Percentiles rank a stretch among this genome's conserved stretches.
These are phyloP conservation scores for Blastobotrys robertii DNA, from an alignment of 805 yeast species.

Conservation along the genomic window DNA sequence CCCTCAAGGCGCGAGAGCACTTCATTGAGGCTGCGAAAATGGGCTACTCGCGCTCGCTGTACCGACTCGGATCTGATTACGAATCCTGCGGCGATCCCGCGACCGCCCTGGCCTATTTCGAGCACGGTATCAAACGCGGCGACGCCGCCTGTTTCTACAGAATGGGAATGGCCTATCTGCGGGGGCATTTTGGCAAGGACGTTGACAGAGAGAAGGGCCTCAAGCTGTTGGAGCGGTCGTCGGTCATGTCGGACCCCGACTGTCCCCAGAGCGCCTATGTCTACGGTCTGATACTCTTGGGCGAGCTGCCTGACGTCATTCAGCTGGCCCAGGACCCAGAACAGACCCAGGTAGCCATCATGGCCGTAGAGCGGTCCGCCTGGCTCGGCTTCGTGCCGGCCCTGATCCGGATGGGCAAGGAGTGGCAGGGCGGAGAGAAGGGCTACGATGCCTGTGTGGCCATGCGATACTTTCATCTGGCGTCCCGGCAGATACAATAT, in stretches of 20 bases:
- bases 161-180: slow-evolving; percentile 26
- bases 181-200: slow-evolving; percentile 25
- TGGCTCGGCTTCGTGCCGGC: slow-evolving; percentile 30
- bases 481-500: slow-evolving; percentile 27
- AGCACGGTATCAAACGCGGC: slow-evolving; percentile 26
- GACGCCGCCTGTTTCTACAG: slow-evolving; percentile 33
- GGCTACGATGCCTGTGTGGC: slow-evolving; percentile 26
- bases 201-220: slow-evolving; percentile 19
- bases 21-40: slow-evolving; percentile 25
- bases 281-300: slow-evolving; percentile 28
- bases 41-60: slow-evolving; percentile 28
- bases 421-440: slow-evolving; percentile 26
- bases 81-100: slow-evolving; percentile 25
- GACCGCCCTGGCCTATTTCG: slow-evolving; percentile 25
- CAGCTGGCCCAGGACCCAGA: slow-evolving; percentile 3
- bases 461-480: slow-evolving; percentile 26
- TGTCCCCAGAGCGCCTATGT: slow-evolving; percentile 31
- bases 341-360: slow-evolving; percentile 17
- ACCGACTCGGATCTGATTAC: slow-evolving; percentile 27
- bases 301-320: slow-evolving; percentile 21
- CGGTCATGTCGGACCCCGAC: slow-evolving; percentile 27
- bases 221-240: slow-evolving; percentile 20
- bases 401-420: slow-evolving; percentile 27
- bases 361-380: slow-evolving; percentile 28
- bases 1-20: slow-evolving; percentile 16